Base-by-base conservation (phyloP, 2,329 filamentous ascomycete species). In the Colletotrichum sp. region DNA sequence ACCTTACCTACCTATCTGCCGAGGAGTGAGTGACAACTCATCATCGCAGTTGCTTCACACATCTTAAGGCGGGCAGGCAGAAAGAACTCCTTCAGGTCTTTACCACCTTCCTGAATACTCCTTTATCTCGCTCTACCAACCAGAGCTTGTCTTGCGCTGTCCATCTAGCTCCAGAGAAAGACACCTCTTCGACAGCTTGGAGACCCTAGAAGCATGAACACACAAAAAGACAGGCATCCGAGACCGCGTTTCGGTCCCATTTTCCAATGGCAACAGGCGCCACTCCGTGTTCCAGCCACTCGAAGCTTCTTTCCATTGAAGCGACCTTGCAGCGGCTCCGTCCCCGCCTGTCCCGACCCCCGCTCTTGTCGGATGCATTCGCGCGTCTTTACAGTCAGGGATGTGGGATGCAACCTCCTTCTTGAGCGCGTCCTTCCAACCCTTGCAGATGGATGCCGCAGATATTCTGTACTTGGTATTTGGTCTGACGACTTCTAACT, bases 301-400 rank as follows among this genome's bases (percentile, higher is more conserved):
- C 57, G 55, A 70, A 67, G 63, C 72, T 48, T 63, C 52, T 48
- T 34, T 67, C 55, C 21, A 59, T 6, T 12, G 28, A 61, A 52
- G 26, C 18, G 60, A 61, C 52, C 72, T 61, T 72, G 72, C 68
- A 74, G 72, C 72, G 48, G 60, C 61, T 72, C 69, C 32, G 39
- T 75, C 55, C 52, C 65, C 65, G 69, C 59, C 69, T 21, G 13
- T 72, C 39, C 63, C 63, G 63, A 48, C 32, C 61, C 55, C 73
- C 73, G 39, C 73, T 72, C 39, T 67, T 64, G 21, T 64, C 26
- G 21, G 26, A 63, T 32, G 39, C 67, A 60, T 73, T 39, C 43
- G 59, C 67, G 66, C 68, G 39, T 57, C 59, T 21, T 26, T 13
- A 26, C 26, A 15, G 68, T 55, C 72, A 75, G 61, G 68, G 72